phyloP scores from a whole-genome alignment of 2,329 filamentous ascomycete species.

The Fusarium sp. region DNA sequence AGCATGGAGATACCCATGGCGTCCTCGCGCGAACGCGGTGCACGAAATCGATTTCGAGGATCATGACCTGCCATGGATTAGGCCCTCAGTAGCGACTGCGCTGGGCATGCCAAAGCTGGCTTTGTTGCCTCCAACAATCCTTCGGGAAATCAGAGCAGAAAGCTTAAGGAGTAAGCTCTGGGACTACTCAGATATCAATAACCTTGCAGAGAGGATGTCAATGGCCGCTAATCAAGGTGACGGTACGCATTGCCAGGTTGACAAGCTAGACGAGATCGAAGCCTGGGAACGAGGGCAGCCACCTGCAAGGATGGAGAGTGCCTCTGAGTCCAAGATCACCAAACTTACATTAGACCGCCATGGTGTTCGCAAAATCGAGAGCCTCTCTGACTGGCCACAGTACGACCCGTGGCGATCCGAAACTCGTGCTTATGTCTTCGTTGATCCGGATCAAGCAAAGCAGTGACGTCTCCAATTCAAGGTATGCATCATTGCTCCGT shows the following conservation, averaged over 20 bases:
- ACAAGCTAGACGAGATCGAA: background rate
- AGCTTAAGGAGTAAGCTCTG: background rate
- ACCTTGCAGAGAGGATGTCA: background rate
- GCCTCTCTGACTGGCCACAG: background rate
- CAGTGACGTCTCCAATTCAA: background rate
- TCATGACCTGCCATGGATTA: background rate
- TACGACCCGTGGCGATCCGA: background rate
- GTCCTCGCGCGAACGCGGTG: rapidly evolving
- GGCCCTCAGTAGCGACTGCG: background rate
- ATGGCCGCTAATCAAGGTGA: background rate
- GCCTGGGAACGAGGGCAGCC: background rate
- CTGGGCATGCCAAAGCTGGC: background rate
- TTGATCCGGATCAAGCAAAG: background rate
- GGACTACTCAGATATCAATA: background rate
- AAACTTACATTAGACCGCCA: background rate
- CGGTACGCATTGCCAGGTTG: background rate
- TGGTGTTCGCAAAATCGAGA: background rate
- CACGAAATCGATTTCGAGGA: background rate
- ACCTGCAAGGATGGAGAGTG: background rate
- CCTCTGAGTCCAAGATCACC: background rate
- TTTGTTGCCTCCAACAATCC: background rate
- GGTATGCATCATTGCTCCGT: background rate
- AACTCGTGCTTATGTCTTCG: background rate
- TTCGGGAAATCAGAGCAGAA: background rate
- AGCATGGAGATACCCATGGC: background rate